Percentiles rank a stretch among this genome's conserved stretches.
These are phyloP conservation scores for Chlamydomonas urium DNA, from an alignment of 139 green algal genomes.

Conservation along the genomic window DNA sequence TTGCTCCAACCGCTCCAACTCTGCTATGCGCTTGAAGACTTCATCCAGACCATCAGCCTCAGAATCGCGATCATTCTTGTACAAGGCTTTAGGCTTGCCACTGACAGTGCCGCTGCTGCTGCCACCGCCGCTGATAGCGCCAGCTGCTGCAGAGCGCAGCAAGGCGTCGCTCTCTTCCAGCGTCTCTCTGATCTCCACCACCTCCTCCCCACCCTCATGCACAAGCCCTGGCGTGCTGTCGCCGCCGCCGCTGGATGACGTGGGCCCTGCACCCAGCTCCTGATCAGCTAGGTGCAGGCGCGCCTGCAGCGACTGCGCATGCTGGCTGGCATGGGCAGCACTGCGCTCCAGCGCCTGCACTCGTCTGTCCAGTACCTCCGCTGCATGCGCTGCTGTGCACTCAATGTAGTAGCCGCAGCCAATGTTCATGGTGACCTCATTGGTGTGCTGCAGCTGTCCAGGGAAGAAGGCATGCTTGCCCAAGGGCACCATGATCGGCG, in stretches of 20 bases:
- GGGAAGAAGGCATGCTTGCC: constrained; percentile 48
- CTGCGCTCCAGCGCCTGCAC: constrained; percentile 6
- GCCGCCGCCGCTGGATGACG: not conserved
- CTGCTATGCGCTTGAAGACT: constrained; percentile 32
- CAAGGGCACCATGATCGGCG: no score
- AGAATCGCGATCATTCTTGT: not conserved
- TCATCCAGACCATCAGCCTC: constrained; percentile 19
- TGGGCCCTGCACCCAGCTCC: not conserved
- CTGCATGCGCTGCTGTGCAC: constrained; percentile 24
- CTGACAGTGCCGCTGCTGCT: no score
- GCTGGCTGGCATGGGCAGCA: constrained; percentile 10
- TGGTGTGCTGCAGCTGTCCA: constrained; percentile 44
- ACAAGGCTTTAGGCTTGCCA: no score
- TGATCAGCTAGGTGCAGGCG: constrained; percentile 12
- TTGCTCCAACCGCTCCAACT: constrained; percentile 21
- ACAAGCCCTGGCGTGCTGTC: no score
- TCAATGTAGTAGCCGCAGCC: constrained; percentile 31
- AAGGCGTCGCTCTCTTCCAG: constrained; percentile 40
- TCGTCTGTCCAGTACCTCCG: constrained; percentile 26
- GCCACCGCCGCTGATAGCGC: not conserved
- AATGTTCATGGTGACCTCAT: constrained; percentile 43
- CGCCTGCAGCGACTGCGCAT: constrained; percentile 21
- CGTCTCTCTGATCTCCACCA: constrained; percentile 38
- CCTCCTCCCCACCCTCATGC: constrained; percentile 18
- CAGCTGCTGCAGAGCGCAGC: constrained; percentile 14